These are phyloP conservation scores for Suhomyces taliae DNA, from an alignment of 1,139 yeast genomes.

Conservation along the genomic window DNA sequence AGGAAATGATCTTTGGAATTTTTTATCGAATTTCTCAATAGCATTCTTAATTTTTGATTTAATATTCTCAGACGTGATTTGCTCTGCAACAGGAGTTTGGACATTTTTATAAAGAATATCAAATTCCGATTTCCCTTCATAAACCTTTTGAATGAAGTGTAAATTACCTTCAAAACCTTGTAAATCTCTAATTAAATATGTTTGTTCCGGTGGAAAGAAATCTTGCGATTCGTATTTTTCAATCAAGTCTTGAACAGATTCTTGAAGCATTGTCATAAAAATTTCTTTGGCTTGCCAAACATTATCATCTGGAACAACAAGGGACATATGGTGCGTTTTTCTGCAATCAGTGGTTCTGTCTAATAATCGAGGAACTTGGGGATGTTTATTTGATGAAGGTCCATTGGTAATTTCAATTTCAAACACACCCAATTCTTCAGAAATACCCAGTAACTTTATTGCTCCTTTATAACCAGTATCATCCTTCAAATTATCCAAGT, in stretches of 20 bases:
- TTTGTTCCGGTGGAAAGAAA: conserved; percentile 47
- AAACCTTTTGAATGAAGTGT: conserved; percentile 76
- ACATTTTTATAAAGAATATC: conserved; percentile 62
- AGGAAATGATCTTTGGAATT: conserved; percentile 56
- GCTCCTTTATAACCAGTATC: conserved; percentile 33
- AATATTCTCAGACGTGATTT: conserved; percentile 45
- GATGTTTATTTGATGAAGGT: conserved; percentile 44
- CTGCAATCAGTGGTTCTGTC: conserved; percentile 51
- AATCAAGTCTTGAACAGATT: conserved; percentile 55
- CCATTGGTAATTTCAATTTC: conserved; percentile 52
- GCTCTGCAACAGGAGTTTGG: conserved; percentile 38
- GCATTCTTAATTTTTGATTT: conserved; percentile 37
- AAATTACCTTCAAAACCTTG: conserved; percentile 70
- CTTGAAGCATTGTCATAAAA: conserved; percentile 67
- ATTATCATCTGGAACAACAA: conserved; percentile 69
- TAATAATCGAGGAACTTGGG: conserved; percentile 26
- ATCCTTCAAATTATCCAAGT: conserved; percentile 28
- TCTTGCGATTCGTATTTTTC: conserved; percentile 32
- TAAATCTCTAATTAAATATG: conserved; percentile 59
- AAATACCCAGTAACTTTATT: conserved; percentile 51
- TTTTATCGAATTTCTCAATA: conserved; percentile 46
- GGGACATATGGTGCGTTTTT: conserved; percentile 62
- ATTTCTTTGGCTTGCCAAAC: conserved; percentile 83
- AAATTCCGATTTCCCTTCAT: conserved; percentile 74
- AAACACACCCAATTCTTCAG: conserved; percentile 58